Evolutionary conservation across 352 stramenopile genomes (phyloP), one percentile per base, ranked within the genome.

Genomic region (Pythium sukuiense): DNA sequence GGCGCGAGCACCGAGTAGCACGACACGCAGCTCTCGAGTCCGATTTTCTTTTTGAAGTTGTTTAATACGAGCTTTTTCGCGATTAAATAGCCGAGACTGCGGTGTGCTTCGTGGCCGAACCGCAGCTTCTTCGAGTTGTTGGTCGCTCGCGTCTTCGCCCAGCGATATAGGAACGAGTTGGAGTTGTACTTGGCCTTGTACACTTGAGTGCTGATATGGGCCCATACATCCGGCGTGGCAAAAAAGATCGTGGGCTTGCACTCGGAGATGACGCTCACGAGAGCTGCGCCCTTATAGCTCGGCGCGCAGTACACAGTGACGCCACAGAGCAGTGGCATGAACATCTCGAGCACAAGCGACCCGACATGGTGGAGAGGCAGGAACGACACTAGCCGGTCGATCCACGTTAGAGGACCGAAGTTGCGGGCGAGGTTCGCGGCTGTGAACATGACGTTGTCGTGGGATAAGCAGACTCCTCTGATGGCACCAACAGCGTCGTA

Each of bases 401-500:
- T 43, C 29, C 55, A 76, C 18, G 60, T 76, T 2, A 88, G 58
- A 24, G 88, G 76, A 0, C 83, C 84, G 55, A 90, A 87, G 59
- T 79, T 81, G 8, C 65, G 63, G 2, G 84, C 83, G 33, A 95
- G 74, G 2, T 80, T 81, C 14, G 80, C 71, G 9, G 85, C 83
- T 8, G 87, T 92, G 65, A 93, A 95, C 50, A 95, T 74, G 11
- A 90, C 76, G 37, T 95, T 95, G 73, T 95, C 85, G 56, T 95
- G 87, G n/a, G 85, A 90, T 0, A 95, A 50, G 39, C 81, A 80
- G 2, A 72, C 74, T 9, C 72, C 83, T 26, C 81, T 80, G 35
- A 92, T 70, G 5, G 59, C 48, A 1, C 85, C 85, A 0, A 62
- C 29, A 12, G 67, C 67, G 59, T 94, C 82, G 61, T 91, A 91